phyloP scores from a whole-genome alignment of 768 basidiomycete species.

The Kondoa subrosea region DNA sequence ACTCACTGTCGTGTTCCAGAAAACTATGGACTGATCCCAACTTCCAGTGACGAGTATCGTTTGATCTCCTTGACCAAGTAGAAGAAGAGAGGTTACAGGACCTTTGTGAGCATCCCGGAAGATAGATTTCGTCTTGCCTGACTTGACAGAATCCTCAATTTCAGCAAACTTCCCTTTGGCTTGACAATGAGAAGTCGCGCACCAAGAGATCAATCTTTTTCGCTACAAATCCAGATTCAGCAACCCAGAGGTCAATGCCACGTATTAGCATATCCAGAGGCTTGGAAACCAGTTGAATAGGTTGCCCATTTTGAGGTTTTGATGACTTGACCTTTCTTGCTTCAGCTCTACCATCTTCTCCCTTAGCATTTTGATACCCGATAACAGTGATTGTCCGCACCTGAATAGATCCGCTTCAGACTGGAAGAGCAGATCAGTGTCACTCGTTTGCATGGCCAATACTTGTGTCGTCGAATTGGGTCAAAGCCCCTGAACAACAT shows the following conservation, averaged over 20 bases:
- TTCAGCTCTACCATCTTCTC: background rate
- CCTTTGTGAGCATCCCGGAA: slow-evolving; percentile 64
- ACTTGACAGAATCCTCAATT: slow-evolving; percentile 37
- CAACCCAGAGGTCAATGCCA: slow-evolving; percentile 50
- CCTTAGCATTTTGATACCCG: background rate
- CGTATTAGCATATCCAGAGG: slow-evolving; percentile 46
- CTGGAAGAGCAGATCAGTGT: slow-evolving; percentile 6
- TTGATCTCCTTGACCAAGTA: slow-evolving; percentile 37
- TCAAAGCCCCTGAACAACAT: too few species aligned
- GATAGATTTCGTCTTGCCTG: slow-evolving; percentile 56
- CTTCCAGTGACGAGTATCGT: slow-evolving; percentile 67
- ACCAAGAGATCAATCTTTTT: slow-evolving; percentile 66
- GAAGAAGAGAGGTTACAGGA: slow-evolving; percentile 68
- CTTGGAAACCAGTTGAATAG: slow-evolving; percentile 58
- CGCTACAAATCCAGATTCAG: slow-evolving; percentile 62
- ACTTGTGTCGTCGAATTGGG: too few species aligned
- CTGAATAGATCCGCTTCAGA: background rate
- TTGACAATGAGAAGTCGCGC: slow-evolving; percentile 14
- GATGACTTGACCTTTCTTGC: slow-evolving; percentile 10
- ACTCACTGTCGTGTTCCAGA: slow-evolving; percentile 65
- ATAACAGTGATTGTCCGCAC: background rate
- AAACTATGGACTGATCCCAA: slow-evolving; percentile 88
- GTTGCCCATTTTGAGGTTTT: slow-evolving; percentile 45
- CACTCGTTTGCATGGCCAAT: background rate
- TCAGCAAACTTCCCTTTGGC: background rate